phyloP scores from a whole-genome alignment of 805 yeast species.

The Candida krabiensis region DNA sequence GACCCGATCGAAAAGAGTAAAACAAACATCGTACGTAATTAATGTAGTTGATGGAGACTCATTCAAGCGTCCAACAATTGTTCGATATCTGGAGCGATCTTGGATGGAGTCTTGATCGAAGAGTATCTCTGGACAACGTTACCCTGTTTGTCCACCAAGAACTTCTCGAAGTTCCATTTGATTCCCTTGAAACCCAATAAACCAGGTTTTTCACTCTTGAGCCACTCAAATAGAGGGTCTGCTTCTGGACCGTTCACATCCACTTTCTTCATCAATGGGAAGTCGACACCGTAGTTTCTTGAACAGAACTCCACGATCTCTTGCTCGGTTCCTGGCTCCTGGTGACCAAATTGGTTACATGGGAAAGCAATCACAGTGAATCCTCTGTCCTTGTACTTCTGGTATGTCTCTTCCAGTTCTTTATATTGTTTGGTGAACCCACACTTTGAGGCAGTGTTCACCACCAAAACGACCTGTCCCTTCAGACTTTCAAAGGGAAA shows the following conservation, averaged over 20 bases:
- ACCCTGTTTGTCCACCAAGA: constrained; percentile 55
- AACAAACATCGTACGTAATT: too few relatives aligned
- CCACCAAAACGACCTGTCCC: constrained; percentile 81
- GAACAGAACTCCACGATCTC: constrained; percentile 75
- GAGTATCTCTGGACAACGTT: constrained; percentile 52
- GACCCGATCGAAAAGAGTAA: too few relatives aligned
- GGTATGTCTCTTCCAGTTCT: constrained; percentile 67
- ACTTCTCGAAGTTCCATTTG: constrained; percentile 63
- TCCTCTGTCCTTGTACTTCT: constrained; percentile 62
- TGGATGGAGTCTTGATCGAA: constrained; percentile 65
- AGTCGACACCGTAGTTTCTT: constrained; percentile 83
- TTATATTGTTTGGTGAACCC: constrained; percentile 74
- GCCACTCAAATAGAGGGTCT: constrained; percentile 76
- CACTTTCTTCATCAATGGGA: constrained; percentile 84
- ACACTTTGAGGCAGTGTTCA: constrained; percentile 88
- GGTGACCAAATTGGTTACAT: constrained; percentile 83
- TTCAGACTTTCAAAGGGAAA: constrained; percentile 60
- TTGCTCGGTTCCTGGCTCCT: constrained; percentile 70
- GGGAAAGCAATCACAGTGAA: constrained; percentile 81
- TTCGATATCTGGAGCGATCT: constrained; percentile 59
- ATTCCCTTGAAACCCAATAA: constrained; percentile 69
- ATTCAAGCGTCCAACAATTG: constrained; percentile 52
- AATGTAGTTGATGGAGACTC: too few relatives aligned
- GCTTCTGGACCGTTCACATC: constrained; percentile 86
- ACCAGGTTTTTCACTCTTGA: constrained; percentile 62